Base-by-base conservation (phyloP, 345 rosid species). In the Salix exigua region DNA sequence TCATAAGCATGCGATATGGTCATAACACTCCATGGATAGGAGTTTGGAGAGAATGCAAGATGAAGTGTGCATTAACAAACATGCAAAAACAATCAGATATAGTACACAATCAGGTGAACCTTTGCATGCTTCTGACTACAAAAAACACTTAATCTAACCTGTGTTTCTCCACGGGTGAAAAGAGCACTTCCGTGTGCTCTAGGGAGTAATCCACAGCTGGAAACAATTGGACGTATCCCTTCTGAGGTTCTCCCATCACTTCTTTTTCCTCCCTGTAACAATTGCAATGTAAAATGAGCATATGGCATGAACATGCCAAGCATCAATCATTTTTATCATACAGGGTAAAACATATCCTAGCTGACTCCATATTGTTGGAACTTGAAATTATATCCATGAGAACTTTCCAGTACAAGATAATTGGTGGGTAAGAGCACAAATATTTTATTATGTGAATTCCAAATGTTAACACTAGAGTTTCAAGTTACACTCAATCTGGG, bases 81-180 rank as follows among this genome's bases (percentile, higher is more conserved):
- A 74, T 30, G 71, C 75, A 48, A 55, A 72, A 38, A 31, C 31
- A 35, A 30, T 30, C 0, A 10, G 19, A 66, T 18, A 71, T 3
- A 79, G 38, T 33, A 64, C 16, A 1, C 9, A 64, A 63, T 55
- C 14, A 19, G 33, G 72, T 38, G 70, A 53, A 73, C 35, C 18
- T n/a, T 64, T 35, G 66, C 26, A 77, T 64, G 51, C 31, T 72
- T 66, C 37, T 16, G 28, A n/a, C 60, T 75, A 66, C 0, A 68
- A 50, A 76, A 64, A 19, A 60, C 42, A 73, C 26, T 58, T 53
- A 73, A 63, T 60, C 68, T 71, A 82, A 92, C 99, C 97, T 96
- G 99, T 62, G 99, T 96, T 90, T 96, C 99, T 33, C 99, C 99
- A n/a, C 98, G 99, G 31, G 99, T 96, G 85, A 96, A 96, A 76